Evolutionary conservation across 441 rosid genomes (phyloP), one percentile per base, ranked within the genome.

Genomic region (Adansonia gregorii): DNA sequence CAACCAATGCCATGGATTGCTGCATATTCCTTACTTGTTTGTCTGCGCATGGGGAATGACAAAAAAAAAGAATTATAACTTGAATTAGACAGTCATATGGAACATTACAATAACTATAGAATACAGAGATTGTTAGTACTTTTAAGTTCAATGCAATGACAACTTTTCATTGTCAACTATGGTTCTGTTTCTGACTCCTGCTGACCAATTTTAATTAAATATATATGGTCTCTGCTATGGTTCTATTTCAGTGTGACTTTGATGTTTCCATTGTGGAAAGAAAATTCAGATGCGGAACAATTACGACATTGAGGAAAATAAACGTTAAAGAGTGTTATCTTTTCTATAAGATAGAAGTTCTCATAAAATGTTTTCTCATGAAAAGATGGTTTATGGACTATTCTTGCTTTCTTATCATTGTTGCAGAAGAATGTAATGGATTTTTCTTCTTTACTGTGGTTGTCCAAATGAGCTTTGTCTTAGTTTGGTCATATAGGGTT

Each of bases 171-270:
- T 67, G 22, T 68, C 41, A 68, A 48, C 41, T 68, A 35, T 10
- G 15, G 72, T 67, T 67, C 56, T 11, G 35, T 19, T 45, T 59
- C 31, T 67, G 72, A 67, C 39, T 67, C 31, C n/a, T 46, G 4
- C 9, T 67, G 72, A 67, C 11, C 11, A 22, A 31, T 67, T 67
- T 22, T 67, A 48, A 46, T 46, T 20, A 6, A 43, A 67, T 11
- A 17, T 45, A 10, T 46, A 11, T 24, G 35, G 55, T 19, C 35
- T 10, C 35, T 46, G 54, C 15, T 45, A 45, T 45, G 72, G 72
- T 43, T 19, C 15, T 20, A 22, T 46, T 11, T 46, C 55, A 67
- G 72, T 67, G 15, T 67, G n/a, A 27, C 2, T 1, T 11, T 67
- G 55, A 68, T 14, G 3, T 69, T 24, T 68, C 39, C 8, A 20